A percentile compares a stretch with the other conserved stretches of the same genome.
These are phyloP conservation scores for Neofusicoccum ribis DNA, from an alignment of 2,329 filamentous ascomycete genomes.

Conservation along the genomic window DNA sequence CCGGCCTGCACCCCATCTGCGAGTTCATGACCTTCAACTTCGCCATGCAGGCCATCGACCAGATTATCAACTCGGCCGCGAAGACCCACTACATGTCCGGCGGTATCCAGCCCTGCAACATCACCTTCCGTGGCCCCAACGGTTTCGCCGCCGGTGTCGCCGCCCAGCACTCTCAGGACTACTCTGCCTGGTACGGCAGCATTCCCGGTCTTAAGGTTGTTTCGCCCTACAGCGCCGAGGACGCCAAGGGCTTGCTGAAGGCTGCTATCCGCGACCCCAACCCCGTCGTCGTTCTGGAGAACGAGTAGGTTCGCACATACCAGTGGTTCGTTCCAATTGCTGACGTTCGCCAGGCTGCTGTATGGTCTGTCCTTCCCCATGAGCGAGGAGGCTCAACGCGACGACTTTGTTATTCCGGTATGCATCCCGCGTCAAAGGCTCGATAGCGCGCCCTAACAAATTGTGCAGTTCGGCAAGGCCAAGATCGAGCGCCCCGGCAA, in stretches of 20 bases:
- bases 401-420: constrained; percentile 89
- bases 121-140: constrained; percentile 99
- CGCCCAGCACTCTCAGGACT: constrained; percentile 98
- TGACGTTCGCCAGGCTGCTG: constrained; percentile 55
- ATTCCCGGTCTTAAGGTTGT: constrained; percentile 98
- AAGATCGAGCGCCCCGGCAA: constrained; percentile 97
- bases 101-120: constrained; percentile 98
- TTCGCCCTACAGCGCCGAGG: constrained; percentile 91
- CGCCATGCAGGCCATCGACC: constrained; percentile 99
- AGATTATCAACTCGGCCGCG: constrained; percentile 97
- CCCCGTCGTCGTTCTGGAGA: constrained; percentile 73
- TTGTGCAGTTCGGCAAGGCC: constrained; percentile 79
- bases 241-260: constrained; percentile 97
- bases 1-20: constrained; percentile 90
- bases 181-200: constrained; percentile 97
- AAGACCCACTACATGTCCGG: constrained; percentile 99
- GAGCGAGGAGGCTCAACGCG: constrained; percentile 93
- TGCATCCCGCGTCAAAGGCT: constrained; percentile 22
- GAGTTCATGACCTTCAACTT: constrained; percentile 99
- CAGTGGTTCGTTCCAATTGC: background rate
- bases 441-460: background rate
- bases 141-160: constrained; percentile 94
- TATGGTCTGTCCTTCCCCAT: constrained; percentile 96
- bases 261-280: constrained; percentile 98
- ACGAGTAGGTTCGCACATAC: constrained; percentile 43